phyloP scores from a whole-genome alignment of 768 basidiomycete genomes.

The Rhizopogon roseolus region DNA sequence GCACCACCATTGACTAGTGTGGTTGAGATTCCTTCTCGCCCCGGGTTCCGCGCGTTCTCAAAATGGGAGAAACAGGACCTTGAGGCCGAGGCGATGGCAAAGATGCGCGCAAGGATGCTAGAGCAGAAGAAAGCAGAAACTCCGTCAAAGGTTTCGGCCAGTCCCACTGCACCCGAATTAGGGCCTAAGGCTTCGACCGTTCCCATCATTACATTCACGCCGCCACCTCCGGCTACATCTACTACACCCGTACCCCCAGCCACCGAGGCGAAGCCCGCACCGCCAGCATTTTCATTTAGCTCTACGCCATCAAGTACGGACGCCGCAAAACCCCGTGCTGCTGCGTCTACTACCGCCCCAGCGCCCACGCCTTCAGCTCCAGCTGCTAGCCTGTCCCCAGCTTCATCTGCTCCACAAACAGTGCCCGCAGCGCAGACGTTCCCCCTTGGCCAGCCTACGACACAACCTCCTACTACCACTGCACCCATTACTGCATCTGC shows the following conservation, averaged over 20 bases:
- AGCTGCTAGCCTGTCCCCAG: slow-evolving; percentile 2
- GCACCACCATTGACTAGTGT: slow-evolving; percentile 27
- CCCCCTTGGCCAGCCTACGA: slow-evolving; percentile 13
- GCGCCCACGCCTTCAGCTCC: slow-evolving; percentile 10
- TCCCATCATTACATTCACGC: slow-evolving; percentile 24
- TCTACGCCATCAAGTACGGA: slow-evolving; percentile 3
- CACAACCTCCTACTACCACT: slow-evolving; percentile 4
- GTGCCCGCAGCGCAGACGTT: slow-evolving; percentile 8
- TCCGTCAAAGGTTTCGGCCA: slow-evolving; percentile 24
- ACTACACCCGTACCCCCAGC: slow-evolving; percentile 6
- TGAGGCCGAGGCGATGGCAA: slow-evolving; percentile 75
- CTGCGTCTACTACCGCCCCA: slow-evolving; percentile 10
- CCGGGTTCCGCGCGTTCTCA: slow-evolving; percentile 46
- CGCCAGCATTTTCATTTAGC: slow-evolving; percentile 13
- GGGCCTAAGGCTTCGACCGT: slow-evolving; percentile 14
- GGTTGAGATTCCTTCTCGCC: slow-evolving; percentile 53
- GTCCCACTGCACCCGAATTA: slow-evolving; percentile 18
- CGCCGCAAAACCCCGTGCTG: slow-evolving; percentile 3
- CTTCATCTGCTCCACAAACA: slow-evolving; percentile 8
- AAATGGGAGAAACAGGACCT: slow-evolving; percentile 88
- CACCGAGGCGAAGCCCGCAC: slow-evolving; percentile 11
- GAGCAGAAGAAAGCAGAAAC: slow-evolving; percentile 37
- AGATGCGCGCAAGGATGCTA: slow-evolving; percentile 52
- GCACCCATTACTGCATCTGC: background rate
- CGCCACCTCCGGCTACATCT: slow-evolving; percentile 11